Conservation (phyloP, 805 yeast species). For the Metahyphopichia silvanorum region DNA sequence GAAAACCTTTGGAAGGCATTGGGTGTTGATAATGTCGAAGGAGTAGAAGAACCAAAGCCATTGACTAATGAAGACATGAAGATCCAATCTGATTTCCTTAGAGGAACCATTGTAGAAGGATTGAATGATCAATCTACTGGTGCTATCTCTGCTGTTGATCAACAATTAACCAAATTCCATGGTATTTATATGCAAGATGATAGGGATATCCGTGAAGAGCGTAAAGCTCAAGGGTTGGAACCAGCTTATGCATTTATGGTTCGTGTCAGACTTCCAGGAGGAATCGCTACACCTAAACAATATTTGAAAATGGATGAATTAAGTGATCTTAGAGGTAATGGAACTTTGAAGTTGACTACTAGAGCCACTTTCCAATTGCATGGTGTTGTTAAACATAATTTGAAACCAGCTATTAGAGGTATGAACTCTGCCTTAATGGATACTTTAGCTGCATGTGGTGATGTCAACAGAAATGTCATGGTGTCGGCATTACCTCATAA, state of each 20-base stretch:
- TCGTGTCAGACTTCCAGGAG: slow-evolving; percentile 93
- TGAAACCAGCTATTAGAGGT: slow-evolving; percentile 88
- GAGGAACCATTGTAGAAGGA: slow-evolving; percentile 93
- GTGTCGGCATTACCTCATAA: slow-evolving; percentile 85
- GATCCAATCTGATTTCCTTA: slow-evolving; percentile 75
- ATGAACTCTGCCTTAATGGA: slow-evolving; percentile 90
- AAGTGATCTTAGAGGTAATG: slow-evolving; percentile 81
- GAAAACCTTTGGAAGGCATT: slow-evolving; percentile 79
- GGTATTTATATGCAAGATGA: slow-evolving; percentile 99
- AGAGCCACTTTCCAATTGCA: slow-evolving; percentile 97
- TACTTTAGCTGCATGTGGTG: slow-evolving; percentile 97
- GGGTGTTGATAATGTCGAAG: slow-evolving; percentile 79
- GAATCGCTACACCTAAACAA: slow-evolving; percentile 81
- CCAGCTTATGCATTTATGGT: slow-evolving; percentile 98
- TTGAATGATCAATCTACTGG: slow-evolving; percentile 81
- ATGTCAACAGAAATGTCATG: slow-evolving; percentile 95
- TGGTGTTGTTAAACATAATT: slow-evolving; percentile 85
- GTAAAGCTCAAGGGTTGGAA: slow-evolving; percentile 89
- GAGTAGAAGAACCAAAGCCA: slow-evolving; percentile 86
- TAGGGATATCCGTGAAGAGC: slow-evolving; percentile 89
- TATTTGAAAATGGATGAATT: slow-evolving; percentile 85
- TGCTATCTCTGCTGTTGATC: slow-evolving; percentile 85
- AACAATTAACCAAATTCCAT: slow-evolving; percentile 94
- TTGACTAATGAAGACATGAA: slow-evolving; percentile 96
- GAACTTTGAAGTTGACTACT: slow-evolving; percentile 90